Evolutionary conservation across 345 rosid genomes (phyloP), one percentile per base, ranked within the genome.

Genomic region (Arabidopsis arenosa): DNA sequence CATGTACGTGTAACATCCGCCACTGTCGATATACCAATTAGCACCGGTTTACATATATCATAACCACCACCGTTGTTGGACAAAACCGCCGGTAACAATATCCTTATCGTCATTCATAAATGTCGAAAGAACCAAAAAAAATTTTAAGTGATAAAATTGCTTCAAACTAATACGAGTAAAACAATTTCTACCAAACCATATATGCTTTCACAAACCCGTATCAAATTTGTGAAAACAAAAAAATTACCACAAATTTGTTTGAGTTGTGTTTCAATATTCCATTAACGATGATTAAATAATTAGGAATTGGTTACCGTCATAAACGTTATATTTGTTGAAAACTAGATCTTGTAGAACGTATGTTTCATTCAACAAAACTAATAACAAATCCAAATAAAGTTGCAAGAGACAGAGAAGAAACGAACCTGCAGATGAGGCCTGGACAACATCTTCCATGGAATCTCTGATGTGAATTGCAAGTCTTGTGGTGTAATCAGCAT

Each of bases 341-440:
- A 23, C 26, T 23, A 23, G 26, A 23, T 23, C 26, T 23, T 23
- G 17, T 33, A 49, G 37, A 54, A 28, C 59, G 28, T 30, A 65
- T 21, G 9, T 56, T 35, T 72, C 32, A 28, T 13, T 13, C n/a
- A 44, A 44, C 58, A 37, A 6, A 37, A 30, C 36, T 35, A 5
- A 52, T 52, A 39, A 37, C 21, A 21, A 39, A 37, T 39, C n/a
- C 37, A 26, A 18, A 67, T 21, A 56, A 48, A 33, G 36, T 7
- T 1, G 14, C 51, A 48, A 66, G 52, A 58, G 15, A 66, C 11
- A 68, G 30, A 52, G 17, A 68, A 30, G 17, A 21, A 47, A 55
- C 17, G 49, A 77, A 80, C 81, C 85, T 80, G 79, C 76, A 73
- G 66, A 67, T 32, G 86, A 64, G 12, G 83, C 83, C 13, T 64